Evolutionary conservation across 768 basidiomycete genomes (phyloP), one percentile per base, ranked within the genome.

Genomic region (Trametes cinnabarina): DNA sequence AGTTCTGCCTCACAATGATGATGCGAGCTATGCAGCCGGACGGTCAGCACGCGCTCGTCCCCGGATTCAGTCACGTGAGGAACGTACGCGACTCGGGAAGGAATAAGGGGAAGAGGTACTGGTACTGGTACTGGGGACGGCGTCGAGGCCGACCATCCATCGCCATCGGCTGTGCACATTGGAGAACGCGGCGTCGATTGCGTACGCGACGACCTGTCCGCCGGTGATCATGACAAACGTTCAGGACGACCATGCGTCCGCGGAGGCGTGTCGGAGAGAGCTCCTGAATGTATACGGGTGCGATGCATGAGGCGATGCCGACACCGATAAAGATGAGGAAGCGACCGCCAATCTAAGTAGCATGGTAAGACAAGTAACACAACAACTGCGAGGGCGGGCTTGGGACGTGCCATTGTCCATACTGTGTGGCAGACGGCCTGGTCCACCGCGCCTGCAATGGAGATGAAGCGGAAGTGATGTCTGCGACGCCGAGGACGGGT

Each of bases 181-280:
- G 56, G 76, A 80, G 63, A 88, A 88, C 2, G 80, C 86, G 23
- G 86, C 86, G 23, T 82, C 87, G 53, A 86, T 84, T 19, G 82
- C 86, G 66, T 90, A 92, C 0, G 88, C 87, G 47, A 91, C 79
- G 28, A 92, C 88, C 62, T 92, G 91, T 2, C 88, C 88, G 6
- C 86, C 75, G 0, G 91, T 94, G 66, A 93, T 90, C 74, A 85
- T 83, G 1, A 91, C 87, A n/a, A n/a, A 91, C 88, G 68, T 92
- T 92, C 52, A 92, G 74, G 11, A 89, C 87, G 3, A 91, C 90
- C 82, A 92, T 84, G 32, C 87, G 77, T 4, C 90, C 91, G 4
- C 90, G 78, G 25, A 87, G 77, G 8, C 83, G 76, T 7, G 88
- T 90, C 0, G 89, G 90, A 0, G 89, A 84, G 22, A 92, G 79